Evolutionary conservation across 768 basidiomycete genomes (phyloP).

Genomic region (Agrocybe praecox): DNA sequence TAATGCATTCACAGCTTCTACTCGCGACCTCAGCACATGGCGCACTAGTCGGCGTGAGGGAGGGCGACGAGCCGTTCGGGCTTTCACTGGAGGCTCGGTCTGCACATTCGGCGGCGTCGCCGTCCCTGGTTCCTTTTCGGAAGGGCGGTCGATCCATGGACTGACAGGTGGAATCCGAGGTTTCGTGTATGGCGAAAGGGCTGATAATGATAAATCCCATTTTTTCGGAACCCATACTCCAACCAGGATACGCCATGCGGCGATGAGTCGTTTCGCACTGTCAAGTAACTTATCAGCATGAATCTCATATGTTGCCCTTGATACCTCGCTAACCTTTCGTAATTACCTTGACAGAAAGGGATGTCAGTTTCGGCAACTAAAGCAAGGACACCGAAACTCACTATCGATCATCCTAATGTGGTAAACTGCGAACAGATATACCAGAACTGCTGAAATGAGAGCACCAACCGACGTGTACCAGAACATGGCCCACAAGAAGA

Average conservation of each 20-base stretch:
- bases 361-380: conserved; percentile 9
- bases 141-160: conserved; percentile 64
- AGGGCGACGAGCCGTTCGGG: conserved; percentile 46
- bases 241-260: conserved; percentile 96
- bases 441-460: conserved; percentile 62
- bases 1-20: conserved; percentile 78
- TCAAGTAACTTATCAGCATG: conserved; percentile 4
- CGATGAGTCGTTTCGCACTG: conserved; percentile 84
- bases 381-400: conserved; percentile 36
- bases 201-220: conserved; percentile 80
- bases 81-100: conserved; percentile 44
- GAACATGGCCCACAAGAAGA: conserved; percentile 83
- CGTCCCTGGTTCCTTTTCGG: conserved; percentile 16
- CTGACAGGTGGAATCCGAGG: conserved; percentile 68
- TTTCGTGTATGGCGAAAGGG: conserved; percentile 72
- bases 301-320: not conserved
- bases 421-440: conserved; percentile 82
- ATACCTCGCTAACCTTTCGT: conserved; percentile 61
- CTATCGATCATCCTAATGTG: conserved; percentile 88
- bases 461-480: conserved; percentile 77
- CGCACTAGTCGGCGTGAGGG: conserved; percentile 85
- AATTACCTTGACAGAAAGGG: conserved; percentile 55
- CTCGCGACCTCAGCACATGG: conserved; percentile 86
- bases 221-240: conserved; percentile 90
- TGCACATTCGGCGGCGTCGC: conserved; percentile 21